Percentiles rank a stretch among this genome's conserved stretches.
These are phyloP conservation scores for Halteria grandinella DNA, from an alignment of 73 alveolate species.

Conservation along the genomic window DNA sequence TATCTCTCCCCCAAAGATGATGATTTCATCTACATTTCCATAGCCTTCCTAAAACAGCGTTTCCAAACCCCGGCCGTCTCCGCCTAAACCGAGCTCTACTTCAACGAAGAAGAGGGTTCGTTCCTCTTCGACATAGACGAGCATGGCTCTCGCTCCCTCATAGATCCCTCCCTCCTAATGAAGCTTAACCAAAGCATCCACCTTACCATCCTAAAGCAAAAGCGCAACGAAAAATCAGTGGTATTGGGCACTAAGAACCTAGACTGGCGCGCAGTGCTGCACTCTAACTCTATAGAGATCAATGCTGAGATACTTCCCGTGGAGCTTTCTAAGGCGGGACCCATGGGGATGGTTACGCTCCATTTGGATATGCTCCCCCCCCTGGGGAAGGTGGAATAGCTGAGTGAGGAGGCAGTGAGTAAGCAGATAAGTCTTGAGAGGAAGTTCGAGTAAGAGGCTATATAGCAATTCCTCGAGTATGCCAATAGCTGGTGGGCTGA, in stretches of 20 bases:
- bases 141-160: background rate
- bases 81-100: constrained; percentile 53
- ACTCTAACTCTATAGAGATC: constrained; percentile 56
- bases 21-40: constrained; percentile 34
- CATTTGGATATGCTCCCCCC: constrained; percentile 65
- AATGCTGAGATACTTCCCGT: constrained; percentile 66
- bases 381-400: constrained; percentile 32
- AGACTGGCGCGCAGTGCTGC: constrained; percentile 75
- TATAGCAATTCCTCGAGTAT: constrained; percentile 72
- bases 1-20: constrained; percentile 58
- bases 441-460: constrained; percentile 70
- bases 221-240: constrained; percentile 39
- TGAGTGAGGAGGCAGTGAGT: constrained; percentile 47
- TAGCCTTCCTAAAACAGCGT: constrained; percentile 52
- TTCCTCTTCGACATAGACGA: constrained; percentile 49
- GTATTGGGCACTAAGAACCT: constrained; percentile 69
- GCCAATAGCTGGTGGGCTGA: constrained; percentile 81
- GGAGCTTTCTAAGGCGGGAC: constrained; percentile 58
- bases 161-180: constrained; percentile 60
- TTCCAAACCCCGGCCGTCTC: constrained; percentile 20
- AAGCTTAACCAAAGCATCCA: constrained; percentile 61
- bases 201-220: constrained; percentile 46
- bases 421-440: constrained; percentile 68
- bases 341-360: constrained; percentile 60
- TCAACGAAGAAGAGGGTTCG: constrained; percentile 44